Evolutionary conservation across 805 yeast species (phyloP).

Genomic region (Yamadazyma nakazawae): DNA sequence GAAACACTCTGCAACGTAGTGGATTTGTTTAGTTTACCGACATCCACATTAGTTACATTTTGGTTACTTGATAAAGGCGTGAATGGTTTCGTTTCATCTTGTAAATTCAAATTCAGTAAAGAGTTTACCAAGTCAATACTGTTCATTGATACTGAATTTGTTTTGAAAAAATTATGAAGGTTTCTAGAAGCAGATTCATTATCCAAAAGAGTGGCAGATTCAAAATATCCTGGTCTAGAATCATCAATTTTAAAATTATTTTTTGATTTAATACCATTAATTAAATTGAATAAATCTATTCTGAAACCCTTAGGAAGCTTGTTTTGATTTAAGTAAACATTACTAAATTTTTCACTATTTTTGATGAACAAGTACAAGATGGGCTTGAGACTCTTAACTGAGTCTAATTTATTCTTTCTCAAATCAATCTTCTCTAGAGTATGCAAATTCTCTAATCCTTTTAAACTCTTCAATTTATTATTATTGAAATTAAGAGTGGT

Average conservation of each 20-base stretch:
- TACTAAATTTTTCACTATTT: slow-evolving; percentile 29
- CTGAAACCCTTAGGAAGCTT: slow-evolving; percentile 45
- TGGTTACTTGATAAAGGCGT: slow-evolving; percentile 15
- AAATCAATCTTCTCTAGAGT: slow-evolving; percentile 51
- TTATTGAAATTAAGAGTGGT: slow-evolving; percentile 50
- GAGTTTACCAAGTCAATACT: slow-evolving; percentile 8
- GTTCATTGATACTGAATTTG: slow-evolving; percentile 4
- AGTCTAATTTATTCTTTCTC: slow-evolving; percentile 43
- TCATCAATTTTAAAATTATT: slow-evolving; percentile 54
- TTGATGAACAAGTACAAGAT: slow-evolving; percentile 32
- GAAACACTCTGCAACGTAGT: slow-evolving; percentile 23
- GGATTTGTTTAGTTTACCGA: slow-evolving; percentile 26
- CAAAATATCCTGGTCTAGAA: slow-evolving; percentile 60
- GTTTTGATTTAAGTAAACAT: slow-evolving; percentile 43
- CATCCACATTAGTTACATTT: slow-evolving; percentile 10
- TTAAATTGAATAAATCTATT: slow-evolving; percentile 52
- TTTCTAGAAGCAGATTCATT: slow-evolving; percentile 44
- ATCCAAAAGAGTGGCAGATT: slow-evolving; percentile 52
- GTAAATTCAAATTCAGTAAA: slow-evolving; percentile 9
- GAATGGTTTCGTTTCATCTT: slow-evolving; percentile 10
- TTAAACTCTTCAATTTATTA: slow-evolving; percentile 41
- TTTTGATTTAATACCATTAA: slow-evolving; percentile 50
- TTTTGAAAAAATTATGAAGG: slow-evolving; percentile 32
- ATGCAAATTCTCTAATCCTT: slow-evolving; percentile 43
- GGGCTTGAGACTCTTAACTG: slow-evolving; percentile 33